phyloP scores from a whole-genome alignment of 2,329 filamentous ascomycete genomes.

The Penicillium glabrum region DNA sequence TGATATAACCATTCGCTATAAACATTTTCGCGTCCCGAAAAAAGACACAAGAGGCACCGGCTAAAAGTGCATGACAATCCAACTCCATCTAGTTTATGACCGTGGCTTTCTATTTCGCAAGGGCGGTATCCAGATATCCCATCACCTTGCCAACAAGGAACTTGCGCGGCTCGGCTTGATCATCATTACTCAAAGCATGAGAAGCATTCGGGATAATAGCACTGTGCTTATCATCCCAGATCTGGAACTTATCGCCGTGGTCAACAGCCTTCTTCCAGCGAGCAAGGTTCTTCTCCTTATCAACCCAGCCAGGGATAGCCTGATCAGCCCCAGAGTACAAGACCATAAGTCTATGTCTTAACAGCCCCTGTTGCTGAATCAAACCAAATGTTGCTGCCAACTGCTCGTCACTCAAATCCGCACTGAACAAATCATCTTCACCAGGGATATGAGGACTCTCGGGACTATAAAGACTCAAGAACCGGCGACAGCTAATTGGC shows the following conservation, averaged over 20 bases:
- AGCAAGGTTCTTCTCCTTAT: conserved; percentile 44
- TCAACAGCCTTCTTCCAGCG: conserved; percentile 45
- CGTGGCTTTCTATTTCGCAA: neutral
- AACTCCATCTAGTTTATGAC: neutral
- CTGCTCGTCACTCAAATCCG: conserved; percentile 62
- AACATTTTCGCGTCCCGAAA: neutral
- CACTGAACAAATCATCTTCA: conserved; percentile 85
- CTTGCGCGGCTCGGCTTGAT: conserved; percentile 30
- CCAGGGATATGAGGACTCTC: conserved; percentile 58
- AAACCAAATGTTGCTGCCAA: conserved; percentile 64
- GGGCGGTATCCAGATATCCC: conserved; percentile 19
- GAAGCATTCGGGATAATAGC: conserved; percentile 46
- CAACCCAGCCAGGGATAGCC: conserved; percentile 46
- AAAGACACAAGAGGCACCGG: neutral
- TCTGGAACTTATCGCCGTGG: conserved; percentile 27
- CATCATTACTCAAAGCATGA: conserved; percentile 38
- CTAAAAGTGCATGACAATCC: neutral
- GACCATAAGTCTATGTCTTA: conserved; percentile 47
- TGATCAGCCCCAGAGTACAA: conserved; percentile 50
- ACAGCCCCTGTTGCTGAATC: conserved; percentile 37
- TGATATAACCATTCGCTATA: neutral
- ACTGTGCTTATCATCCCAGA: conserved; percentile 51
- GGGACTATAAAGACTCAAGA: conserved; percentile 56
- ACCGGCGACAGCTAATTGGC: conserved; percentile 56
- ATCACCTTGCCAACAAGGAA: conserved; percentile 29